These are phyloP conservation scores for Pythium brassicae DNA, from an alignment of 352 stramenopile species.

Conservation along the genomic window DNA sequence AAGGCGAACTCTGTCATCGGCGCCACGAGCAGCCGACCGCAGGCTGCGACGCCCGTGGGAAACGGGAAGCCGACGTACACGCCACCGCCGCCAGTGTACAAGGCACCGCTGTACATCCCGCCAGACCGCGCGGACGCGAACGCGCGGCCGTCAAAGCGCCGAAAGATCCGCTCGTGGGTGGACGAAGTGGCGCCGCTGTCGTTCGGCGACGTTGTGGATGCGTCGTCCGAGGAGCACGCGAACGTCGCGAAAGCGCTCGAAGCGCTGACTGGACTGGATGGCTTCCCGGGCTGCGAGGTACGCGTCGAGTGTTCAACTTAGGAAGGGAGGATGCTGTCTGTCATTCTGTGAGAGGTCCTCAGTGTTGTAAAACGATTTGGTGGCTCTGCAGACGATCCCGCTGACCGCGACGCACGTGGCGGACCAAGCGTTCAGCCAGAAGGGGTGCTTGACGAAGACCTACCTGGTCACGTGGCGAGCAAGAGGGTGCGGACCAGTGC, in stretches of 20 bases:
- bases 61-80: slow-evolving; percentile 22
- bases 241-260: slow-evolving; percentile 47
- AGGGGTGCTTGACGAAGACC: slow-evolving; percentile 68
- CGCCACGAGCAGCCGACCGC: slow-evolving; percentile 8
- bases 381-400: slow-evolving; percentile 57
- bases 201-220: slow-evolving; percentile 54
- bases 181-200: slow-evolving; percentile 67
- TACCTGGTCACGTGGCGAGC: slow-evolving; percentile 85
- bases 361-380: slow-evolving; percentile 1
- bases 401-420: slow-evolving; percentile 81
- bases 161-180: slow-evolving; percentile 86
- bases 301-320: background rate
- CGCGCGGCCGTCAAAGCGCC: slow-evolving; percentile 56
- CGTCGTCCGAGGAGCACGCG: slow-evolving; percentile 62
- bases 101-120: slow-evolving; percentile 66
- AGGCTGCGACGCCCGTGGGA: slow-evolving; percentile 18
- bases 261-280: slow-evolving; percentile 65
- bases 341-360: background rate
- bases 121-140: slow-evolving; percentile 49
- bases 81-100: slow-evolving; percentile 51
- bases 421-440: slow-evolving; percentile 64
- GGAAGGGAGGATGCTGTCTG: too few relatives aligned
- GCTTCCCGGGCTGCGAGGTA: slow-evolving; percentile 85
- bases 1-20: slow-evolving; percentile 18
- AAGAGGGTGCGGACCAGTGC: slow-evolving; percentile 45